phyloP scores from a whole-genome alignment of 1,284 basidiomycete species.

The Sanghuangporus weigelae region DNA sequence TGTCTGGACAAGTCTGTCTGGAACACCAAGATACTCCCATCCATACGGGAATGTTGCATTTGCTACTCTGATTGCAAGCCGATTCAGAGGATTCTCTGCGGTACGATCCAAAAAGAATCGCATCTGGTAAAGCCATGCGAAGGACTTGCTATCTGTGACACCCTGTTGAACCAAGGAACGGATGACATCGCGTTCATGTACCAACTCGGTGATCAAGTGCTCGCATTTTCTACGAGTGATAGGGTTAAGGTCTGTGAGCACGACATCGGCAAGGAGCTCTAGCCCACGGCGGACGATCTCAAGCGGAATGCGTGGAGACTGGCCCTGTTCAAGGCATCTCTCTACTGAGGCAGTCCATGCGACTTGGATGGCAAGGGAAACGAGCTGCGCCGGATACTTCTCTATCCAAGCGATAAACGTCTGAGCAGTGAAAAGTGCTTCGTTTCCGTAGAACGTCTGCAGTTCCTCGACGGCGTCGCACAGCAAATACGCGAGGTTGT shows the following conservation, averaged over 20 bases:
- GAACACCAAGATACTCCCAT: conserved; percentile 97
- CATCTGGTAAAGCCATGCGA: conserved; percentile 98
- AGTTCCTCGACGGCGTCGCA: conserved; percentile 77
- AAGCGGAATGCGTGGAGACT: conserved; percentile 62
- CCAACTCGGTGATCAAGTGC: conserved; percentile 97
- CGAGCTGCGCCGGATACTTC: conserved; percentile 91
- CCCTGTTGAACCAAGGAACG: conserved; percentile 71
- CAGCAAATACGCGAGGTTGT: conserved; percentile 83
- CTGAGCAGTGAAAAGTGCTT: conserved; percentile 48
- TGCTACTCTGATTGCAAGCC: conserved; percentile 80
- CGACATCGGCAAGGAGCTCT: conserved; percentile 93
- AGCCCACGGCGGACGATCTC: conserved; percentile 79
- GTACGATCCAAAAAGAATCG: conserved; percentile 87
- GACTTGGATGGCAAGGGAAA: conserved; percentile 91
- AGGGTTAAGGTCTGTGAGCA: conserved; percentile 82
- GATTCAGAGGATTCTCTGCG: conserved; percentile 71
- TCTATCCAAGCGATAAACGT: conserved; percentile 88
- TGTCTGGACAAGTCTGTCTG: conserved; percentile 96
- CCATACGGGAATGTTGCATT: conserved; percentile 96
- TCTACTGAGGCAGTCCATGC: conserved; percentile 92
- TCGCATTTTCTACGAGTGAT: conserved; percentile 96
- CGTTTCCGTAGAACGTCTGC: conserved; percentile 74
- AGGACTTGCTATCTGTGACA: conserved; percentile 65
- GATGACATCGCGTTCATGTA: conserved; percentile 95
- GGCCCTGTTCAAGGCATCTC: conserved; percentile 52